Base-by-base conservation (phyloP, 495 filamentous ascomycete genomes). In the Durotheca rogersii region DNA sequence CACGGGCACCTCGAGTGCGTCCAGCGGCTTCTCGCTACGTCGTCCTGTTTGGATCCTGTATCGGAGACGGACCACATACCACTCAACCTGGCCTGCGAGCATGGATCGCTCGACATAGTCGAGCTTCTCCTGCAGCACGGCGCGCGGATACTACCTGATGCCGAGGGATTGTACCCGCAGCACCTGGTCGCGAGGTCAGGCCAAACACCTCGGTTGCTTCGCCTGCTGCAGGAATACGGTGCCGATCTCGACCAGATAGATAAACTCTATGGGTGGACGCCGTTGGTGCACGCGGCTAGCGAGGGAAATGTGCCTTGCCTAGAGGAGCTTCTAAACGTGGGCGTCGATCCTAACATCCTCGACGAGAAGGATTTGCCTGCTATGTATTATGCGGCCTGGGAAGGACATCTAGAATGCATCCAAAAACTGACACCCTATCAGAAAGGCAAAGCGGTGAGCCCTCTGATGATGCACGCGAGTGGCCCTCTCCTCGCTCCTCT, bases 341-440 rank as follows among this genome's bases (percentile, higher is more conserved):
- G 84, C 16, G 93, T 85, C 16, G 79, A 89, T 60, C 78, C 83
- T 5, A 80, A 85, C 45, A 85, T 89, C 34, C 66, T 85, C 19
- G 93, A 98, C 61, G 93, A 98, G 67, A 97, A 97, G 67, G 86
- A 84, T 14, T 75, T 96, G 5, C 88, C 90, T 3, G 90, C 93
- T 6, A 88, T 96, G 87, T 97, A 98, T 67, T 97, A 98, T 70
- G 94, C 93, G 14, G 90, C 92, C 0, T 98, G 94, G 94, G 93
- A 98, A 74, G 94, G 94, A 0, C 88, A 96, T 65, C 69, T 96
- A 41, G 87, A 92, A 62, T 96, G 92, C 67, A 96, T 98, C 87
- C 80, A 85, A 43, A 79, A 95, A 10, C 81, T 98, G 14, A 84
- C 86, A 59, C 83, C 73, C 36, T 70, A 73, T 41, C 69, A 76